phyloP scores from a whole-genome alignment of 352 stramenopile species.

The Globisporangium cederbergense region DNA sequence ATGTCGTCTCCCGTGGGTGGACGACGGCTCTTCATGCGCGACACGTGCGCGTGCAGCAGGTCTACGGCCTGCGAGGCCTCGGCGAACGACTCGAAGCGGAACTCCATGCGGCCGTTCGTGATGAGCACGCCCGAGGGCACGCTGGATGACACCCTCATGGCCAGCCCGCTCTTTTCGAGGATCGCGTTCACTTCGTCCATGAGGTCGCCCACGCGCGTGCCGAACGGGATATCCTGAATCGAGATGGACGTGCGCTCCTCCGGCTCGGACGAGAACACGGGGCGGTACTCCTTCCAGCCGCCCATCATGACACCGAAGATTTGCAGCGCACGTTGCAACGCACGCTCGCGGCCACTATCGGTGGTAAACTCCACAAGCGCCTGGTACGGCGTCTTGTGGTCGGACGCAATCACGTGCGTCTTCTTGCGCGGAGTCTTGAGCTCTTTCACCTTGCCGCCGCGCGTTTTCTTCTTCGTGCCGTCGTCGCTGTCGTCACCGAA shows the following conservation, averaged over 20 bases:
- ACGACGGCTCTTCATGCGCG: slow-evolving; percentile 50
- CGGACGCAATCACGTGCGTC: slow-evolving; percentile 69
- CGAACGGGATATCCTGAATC: slow-evolving; percentile 78
- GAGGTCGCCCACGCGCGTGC: slow-evolving; percentile 55
- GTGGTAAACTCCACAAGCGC: slow-evolving; percentile 77
- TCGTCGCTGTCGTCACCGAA: slow-evolving; percentile 22
- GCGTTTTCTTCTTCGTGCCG: slow-evolving; percentile 23
- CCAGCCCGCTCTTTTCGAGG: slow-evolving; percentile 34
- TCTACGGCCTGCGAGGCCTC: slow-evolving; percentile 76
- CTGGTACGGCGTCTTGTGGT: slow-evolving; percentile 65
- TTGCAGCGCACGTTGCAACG: slow-evolving; percentile 71
- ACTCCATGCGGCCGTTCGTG: slow-evolving; percentile 74
- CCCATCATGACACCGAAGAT: slow-evolving; percentile 89
- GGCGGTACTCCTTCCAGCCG: slow-evolving; percentile 78
- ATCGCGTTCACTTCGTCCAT: slow-evolving; percentile 60
- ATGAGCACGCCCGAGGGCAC: slow-evolving; percentile 43
- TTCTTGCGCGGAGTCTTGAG: slow-evolving; percentile 51
- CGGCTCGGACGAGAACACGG: slow-evolving; percentile 61
- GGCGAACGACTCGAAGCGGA: slow-evolving; percentile 64
- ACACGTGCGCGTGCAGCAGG: slow-evolving; percentile 49
- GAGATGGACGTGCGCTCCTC: slow-evolving; percentile 54
- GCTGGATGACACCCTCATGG: slow-evolving; percentile 46
- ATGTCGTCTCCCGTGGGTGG: slow-evolving; percentile 40
- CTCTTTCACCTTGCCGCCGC: slow-evolving; percentile 21
- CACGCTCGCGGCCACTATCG: slow-evolving; percentile 38